These are phyloP conservation scores for Amphichorda felina DNA, from an alignment of 2,329 filamentous ascomycete genomes.

Conservation along the genomic window DNA sequence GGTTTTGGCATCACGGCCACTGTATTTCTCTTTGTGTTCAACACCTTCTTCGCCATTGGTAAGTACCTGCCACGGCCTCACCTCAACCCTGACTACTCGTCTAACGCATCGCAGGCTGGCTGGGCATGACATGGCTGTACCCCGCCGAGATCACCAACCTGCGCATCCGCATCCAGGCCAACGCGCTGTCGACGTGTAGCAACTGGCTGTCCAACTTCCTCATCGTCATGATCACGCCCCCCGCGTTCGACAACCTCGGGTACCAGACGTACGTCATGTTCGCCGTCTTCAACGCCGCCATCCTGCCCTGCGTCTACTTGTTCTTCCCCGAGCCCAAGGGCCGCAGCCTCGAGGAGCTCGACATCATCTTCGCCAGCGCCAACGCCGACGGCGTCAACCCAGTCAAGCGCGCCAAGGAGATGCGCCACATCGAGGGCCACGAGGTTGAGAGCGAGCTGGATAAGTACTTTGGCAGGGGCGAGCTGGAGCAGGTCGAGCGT, in stretches of 20 bases:
- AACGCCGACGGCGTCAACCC: slow-evolving; percentile 13
- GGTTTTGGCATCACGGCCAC: slow-evolving; percentile 17
- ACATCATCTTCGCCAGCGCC: slow-evolving; percentile 14
- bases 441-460: slow-evolving; percentile 14
- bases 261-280: slow-evolving; percentile 46
- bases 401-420: slow-evolving; percentile 13
- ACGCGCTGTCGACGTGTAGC: slow-evolving; percentile 42
- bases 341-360: slow-evolving; percentile 15
- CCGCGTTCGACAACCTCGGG: slow-evolving; percentile 46
- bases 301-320: slow-evolving; percentile 25
- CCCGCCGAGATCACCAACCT: slow-evolving; percentile 50
- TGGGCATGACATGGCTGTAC: slow-evolving; percentile 47
- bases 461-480: slow-evolving; percentile 12
- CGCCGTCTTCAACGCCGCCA: slow-evolving; percentile 23
- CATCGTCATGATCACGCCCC: slow-evolving; percentile 63
- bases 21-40: slow-evolving; percentile 49
- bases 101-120: slow-evolving; percentile 38
- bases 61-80: background rate
- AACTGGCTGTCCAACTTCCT: slow-evolving; percentile 17
- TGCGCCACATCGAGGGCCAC: slow-evolving; percentile 11
- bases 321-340: slow-evolving; percentile 15
- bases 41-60: slow-evolving; percentile 41
- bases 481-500: slow-evolving; percentile 6
- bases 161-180: slow-evolving; percentile 41
- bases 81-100: too few relatives aligned